Percentiles rank a stretch among this genome's conserved stretches.
Conservation (phyloP, 2,329 filamentous ascomycete genomes). For the Fonsecaea multimorphosa region DNA sequence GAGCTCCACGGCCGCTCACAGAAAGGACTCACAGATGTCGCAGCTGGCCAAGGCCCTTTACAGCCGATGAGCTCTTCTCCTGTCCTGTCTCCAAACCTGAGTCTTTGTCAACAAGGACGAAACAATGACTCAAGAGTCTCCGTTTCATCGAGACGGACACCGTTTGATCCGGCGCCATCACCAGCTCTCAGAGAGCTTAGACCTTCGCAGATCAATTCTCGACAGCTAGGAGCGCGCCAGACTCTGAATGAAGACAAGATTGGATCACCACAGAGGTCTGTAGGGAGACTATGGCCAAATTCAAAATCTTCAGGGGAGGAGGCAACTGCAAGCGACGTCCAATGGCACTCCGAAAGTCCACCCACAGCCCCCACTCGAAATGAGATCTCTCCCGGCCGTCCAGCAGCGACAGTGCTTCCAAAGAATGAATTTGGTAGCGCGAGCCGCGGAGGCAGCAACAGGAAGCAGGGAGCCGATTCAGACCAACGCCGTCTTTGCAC, state of each 20-base stretch:
- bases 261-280: not conserved
- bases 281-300: not conserved
- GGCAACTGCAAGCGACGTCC: not conserved
- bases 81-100: not conserved
- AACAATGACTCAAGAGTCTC: not conserved
- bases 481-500: not conserved
- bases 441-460: not conserved
- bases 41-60: not conserved
- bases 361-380: not conserved
- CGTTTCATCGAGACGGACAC: not conserved
- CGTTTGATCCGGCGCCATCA: not conserved
- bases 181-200: slow-evolving; percentile 16
- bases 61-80: too few species aligned
- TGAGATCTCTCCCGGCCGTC: not conserved
- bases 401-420: not conserved
- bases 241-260: not conserved
- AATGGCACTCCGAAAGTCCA: not conserved
- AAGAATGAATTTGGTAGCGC: not conserved
- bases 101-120: not conserved
- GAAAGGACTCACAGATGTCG: not conserved
- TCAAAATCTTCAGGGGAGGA: not conserved
- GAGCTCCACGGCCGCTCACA: not conserved
- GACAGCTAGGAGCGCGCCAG: not conserved
- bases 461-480: not conserved
- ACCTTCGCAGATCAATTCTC: slow-evolving; percentile 19